Base-by-base conservation (phyloP, 768 basidiomycete genomes). In the Trametes elegans region DNA sequence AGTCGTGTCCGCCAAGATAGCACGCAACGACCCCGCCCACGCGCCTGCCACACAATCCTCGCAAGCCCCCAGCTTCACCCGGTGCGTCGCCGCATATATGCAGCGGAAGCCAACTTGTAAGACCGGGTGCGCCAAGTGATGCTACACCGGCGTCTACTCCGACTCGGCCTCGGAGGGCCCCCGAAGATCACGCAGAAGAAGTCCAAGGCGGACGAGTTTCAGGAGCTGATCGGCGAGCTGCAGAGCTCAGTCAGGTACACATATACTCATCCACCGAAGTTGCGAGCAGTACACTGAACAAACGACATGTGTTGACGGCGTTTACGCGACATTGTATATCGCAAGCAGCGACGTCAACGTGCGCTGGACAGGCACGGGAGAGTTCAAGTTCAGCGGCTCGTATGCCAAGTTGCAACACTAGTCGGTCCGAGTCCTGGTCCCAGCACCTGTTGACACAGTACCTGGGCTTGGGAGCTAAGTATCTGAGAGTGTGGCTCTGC, bases 381-480 rank as follows among this genome's bases (percentile, higher is more conserved):
- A 80, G 47, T 81, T 83, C 71, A 82, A 82, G 64, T 76, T 80
- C 62, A 82, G 77, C 57, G 79, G 80, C 19, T 68, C 74, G 9
- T 79, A 81, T 57, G 79, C 78, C 28, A 64, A 44, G 23, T 50
- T n/a, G 23, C 48, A 57, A n/a, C n/a, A n/a, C n/a, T n/a, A n/a
- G n/a, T n/a, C n/a, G n/a, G n/a, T n/a, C n/a, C n/a, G n/a, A n/a
- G n/a, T n/a, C n/a, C n/a, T n/a, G n/a, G n/a, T n/a, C n/a, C n/a
- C n/a, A n/a, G n/a, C n/a, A n/a, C n/a, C n/a, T n/a, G n/a, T n/a
- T n/a, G n/a, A n/a, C n/a, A n/a, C n/a, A n/a, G n/a, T n/a, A n/a
- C n/a, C n/a, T n/a, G n/a, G n/a, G n/a, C n/a, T n/a, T n/a, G n/a
- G n/a, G n/a, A n/a, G n/a, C n/a, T n/a, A n/a, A n/a, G n/a, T n/a